Base-by-base conservation (phyloP, 2,329 filamentous ascomycete genomes). In the Ophiosphaerella korrae region DNA sequence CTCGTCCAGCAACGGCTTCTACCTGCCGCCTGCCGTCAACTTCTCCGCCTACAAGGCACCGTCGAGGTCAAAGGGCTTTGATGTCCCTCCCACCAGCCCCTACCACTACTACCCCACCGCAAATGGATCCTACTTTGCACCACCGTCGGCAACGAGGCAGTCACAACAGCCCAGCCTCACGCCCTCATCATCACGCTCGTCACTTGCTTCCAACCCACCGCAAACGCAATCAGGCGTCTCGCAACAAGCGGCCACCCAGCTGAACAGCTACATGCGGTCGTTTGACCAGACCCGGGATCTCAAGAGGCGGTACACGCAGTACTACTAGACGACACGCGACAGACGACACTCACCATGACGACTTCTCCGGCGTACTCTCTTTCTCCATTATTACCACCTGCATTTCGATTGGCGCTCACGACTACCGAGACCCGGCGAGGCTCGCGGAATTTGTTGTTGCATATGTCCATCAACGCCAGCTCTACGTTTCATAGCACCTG, bases 221-320 rank as follows among this genome's bases (percentile, higher is more conserved):
- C 64, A 68, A 80, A 78, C 45, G 74, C 59, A 50, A 38, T 73
- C 74, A 18, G 80, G 80, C 62, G 79, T 96, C 58, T 92, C 91
- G 3, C 86, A 89, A 58, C 88, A 89, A 74, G 87, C 89, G 24
- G 86, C 85, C 65, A 86, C 84, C 73, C 91, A 96, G 72, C 83
- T 97, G 32, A 86, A 88, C 69, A 88, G 88, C 61, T 97, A 97
- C 74, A 89, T 90, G 60, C 89, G 88, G 69, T 91, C 89, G 2
- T 96, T 97, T 71, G 92, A 97, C 74, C 89, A 92, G 60, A 87
- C 88, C 50, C 83, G 89, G 75, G 85, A 77, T 82, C 65, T 73
- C 47, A 77, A 77, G 68, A 74, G 77, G 62, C 66, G 75, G 63
- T 67, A 67, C 55, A 74, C 68, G 11, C 65, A 67, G 50, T 70